Evolutionary conservation across 768 basidiomycete species (phyloP), one percentile per base, ranked within the genome.

Genomic region (Mycena olivaceomarginata): DNA sequence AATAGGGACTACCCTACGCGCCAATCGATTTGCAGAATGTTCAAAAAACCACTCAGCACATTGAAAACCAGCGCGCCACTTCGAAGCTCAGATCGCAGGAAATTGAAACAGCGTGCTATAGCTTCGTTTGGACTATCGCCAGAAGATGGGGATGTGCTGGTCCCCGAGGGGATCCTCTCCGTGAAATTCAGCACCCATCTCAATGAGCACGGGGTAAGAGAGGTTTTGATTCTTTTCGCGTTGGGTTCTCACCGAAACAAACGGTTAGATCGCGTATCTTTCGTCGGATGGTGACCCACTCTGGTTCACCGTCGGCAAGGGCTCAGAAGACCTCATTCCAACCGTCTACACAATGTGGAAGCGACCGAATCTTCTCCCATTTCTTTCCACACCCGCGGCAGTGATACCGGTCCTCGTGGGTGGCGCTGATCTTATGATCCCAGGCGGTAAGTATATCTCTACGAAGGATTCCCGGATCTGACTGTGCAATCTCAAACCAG

Each of bases 381-480:
- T 90, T 74, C 53, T 77, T 40, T 68, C 76, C 4, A 77, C 71
- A 1, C 71, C 76, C 11, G 60, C 70, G 13, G 76, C 70, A 25
- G 76, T 77, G n/a, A 91, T 96, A 48, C 93, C 93, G 1, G 88
- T 93, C 37, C 89, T 97, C 15, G 86, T 92, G 4, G 92, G 91
- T 12, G 96, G 96, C n/a, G 95, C 96, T 0, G 96, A 97, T 86
- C 90, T 97, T 10, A 97, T 97, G 95, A 92, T 95, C 45, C 95
- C 96, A 5, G 96, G 96, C 84, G 94, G 95, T 94, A 82, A 82
- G 93, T 87, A 41, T 11, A 39, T 56, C 60, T 57, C 1, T 31
- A 18, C 25, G 20, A 18, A 37, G 57, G 20, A 48, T 62, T 75
- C 66, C 46, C 73, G 72, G 56, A 71, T 70, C 63, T 74, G 51